Conservation (phyloP, 2,329 filamentous ascomycete genomes). For the Pyrenophora teres region DNA sequence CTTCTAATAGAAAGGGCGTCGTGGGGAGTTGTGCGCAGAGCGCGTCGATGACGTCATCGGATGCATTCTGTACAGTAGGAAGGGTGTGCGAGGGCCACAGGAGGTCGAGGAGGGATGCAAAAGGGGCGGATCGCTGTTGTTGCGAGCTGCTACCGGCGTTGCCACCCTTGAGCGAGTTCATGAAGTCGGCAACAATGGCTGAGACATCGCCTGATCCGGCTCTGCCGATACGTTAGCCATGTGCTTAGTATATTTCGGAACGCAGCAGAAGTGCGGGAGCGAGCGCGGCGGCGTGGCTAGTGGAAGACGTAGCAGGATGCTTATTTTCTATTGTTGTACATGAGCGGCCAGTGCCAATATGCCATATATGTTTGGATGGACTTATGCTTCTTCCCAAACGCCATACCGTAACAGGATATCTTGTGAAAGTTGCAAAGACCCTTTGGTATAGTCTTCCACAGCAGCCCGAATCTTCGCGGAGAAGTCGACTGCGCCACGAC, state of each 20-base stretch:
- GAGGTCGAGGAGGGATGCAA: conserved; percentile 84
- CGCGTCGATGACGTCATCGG: conserved; percentile 68
- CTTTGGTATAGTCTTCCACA: conserved; percentile 26
- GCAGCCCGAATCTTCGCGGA: conserved; percentile 25
- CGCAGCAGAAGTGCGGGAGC: conserved; percentile 11
- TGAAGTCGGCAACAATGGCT: conserved; percentile 82
- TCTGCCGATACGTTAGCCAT: conserved; percentile 35
- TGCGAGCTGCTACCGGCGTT: conserved; percentile 47
- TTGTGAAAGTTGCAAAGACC: conserved; percentile 20
- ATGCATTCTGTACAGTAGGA: conserved; percentile 72
- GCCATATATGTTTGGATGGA: conserved; percentile 21
- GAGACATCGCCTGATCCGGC: conserved; percentile 70
- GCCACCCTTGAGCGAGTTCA: conserved; percentile 74
- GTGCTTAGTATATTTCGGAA: conserved; percentile 6
- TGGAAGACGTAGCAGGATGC: conserved; percentile 34
- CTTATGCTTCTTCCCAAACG: conserved; percentile 37
- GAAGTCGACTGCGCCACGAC: conserved; percentile 45
- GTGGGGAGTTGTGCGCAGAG: conserved; percentile 81
- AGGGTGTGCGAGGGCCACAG: conserved; percentile 78
- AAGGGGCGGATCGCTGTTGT: conserved; percentile 60
- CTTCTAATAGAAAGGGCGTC: conserved; percentile 74
- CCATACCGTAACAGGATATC: conserved; percentile 33
- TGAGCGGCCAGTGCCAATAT: conserved; percentile 28
- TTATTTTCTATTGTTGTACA: conserved; percentile 47
- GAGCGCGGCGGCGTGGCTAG: conserved; percentile 16